phyloP scores from a whole-genome alignment of 768 basidiomycete genomes.

The Tricholoma hemisulphureum region DNA sequence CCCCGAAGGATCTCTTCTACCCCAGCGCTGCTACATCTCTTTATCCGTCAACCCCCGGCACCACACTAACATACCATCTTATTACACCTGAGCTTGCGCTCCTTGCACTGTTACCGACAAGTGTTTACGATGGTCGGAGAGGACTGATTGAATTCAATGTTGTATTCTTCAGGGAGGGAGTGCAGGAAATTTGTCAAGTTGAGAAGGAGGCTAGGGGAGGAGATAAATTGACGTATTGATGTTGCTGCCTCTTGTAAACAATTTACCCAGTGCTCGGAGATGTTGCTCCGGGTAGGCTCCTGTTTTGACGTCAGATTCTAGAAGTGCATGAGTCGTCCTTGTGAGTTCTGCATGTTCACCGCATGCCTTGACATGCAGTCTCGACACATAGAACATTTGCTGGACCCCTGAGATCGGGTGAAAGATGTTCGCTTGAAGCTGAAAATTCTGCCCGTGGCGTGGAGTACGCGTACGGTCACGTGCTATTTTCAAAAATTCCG shows the following conservation, averaged over 20 bases:
- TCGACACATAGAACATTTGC: neutral
- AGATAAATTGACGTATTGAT: neutral
- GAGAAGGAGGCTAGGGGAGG: slow-evolving; percentile 54
- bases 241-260: neutral
- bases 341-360: neutral
- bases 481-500: slow-evolving; percentile 36
- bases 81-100: slow-evolving; percentile 72
- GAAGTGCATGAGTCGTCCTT: slow-evolving; percentile 14
- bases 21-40: slow-evolving; percentile 67
- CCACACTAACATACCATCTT: slow-evolving; percentile 82
- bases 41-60: slow-evolving; percentile 57
- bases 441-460: neutral
- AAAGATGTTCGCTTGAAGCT: neutral
- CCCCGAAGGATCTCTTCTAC: slow-evolving; percentile 53
- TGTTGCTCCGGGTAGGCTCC: neutral
- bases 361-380: neutral
- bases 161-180: slow-evolving; percentile 79
- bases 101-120: slow-evolving; percentile 70
- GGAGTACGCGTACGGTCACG: slow-evolving; percentile 31
- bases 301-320: slow-evolving; percentile 1
- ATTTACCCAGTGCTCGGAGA: neutral
- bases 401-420: neutral
- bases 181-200: slow-evolving; percentile 78
- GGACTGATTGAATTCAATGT: slow-evolving; percentile 86
- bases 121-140: slow-evolving; percentile 67